These are phyloP conservation scores for Nemania sp. DNA, from an alignment of 2,329 filamentous ascomycete genomes.

Conservation along the genomic window DNA sequence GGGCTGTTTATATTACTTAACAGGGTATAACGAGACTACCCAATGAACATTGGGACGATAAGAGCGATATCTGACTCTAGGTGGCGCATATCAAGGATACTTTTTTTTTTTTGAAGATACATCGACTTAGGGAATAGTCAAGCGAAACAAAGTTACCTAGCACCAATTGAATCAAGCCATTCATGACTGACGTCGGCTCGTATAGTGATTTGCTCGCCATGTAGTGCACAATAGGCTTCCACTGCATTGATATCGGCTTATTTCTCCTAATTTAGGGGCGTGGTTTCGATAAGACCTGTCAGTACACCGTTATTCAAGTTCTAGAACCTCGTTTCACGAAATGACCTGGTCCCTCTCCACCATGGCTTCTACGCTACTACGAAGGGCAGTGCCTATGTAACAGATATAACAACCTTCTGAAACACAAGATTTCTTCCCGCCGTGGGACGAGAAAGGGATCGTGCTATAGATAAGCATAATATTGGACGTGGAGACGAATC, in stretches of 20 bases:
- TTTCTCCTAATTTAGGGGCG: not conserved
- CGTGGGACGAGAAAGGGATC: not conserved
- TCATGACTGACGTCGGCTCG: not conserved
- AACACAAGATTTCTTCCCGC: not conserved
- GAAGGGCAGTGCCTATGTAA: not conserved
- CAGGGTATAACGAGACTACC: not conserved
- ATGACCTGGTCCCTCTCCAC: not conserved
- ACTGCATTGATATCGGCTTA: not conserved
- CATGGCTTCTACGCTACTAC: not conserved
- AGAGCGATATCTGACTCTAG: not conserved
- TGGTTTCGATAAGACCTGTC: not conserved
- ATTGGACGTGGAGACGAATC: not conserved
- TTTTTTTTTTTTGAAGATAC: not conserved
- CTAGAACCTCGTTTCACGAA: not conserved
- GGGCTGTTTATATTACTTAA: constrained; percentile 17
- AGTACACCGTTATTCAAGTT: not conserved
- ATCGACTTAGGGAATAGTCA: not conserved
- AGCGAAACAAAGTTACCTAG: not conserved
- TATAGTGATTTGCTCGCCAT: not conserved
- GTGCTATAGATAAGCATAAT: not conserved
- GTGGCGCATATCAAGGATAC: not conserved
- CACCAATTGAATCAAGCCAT: not conserved
- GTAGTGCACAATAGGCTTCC: not conserved
- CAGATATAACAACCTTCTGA: not conserved
- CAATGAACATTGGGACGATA: constrained; percentile 13